A percentile compares a stretch with the other conserved stretches of the same genome.
Conservation (phyloP, 2,329 filamentous ascomycete species). For the Diaporthe sp. region DNA sequence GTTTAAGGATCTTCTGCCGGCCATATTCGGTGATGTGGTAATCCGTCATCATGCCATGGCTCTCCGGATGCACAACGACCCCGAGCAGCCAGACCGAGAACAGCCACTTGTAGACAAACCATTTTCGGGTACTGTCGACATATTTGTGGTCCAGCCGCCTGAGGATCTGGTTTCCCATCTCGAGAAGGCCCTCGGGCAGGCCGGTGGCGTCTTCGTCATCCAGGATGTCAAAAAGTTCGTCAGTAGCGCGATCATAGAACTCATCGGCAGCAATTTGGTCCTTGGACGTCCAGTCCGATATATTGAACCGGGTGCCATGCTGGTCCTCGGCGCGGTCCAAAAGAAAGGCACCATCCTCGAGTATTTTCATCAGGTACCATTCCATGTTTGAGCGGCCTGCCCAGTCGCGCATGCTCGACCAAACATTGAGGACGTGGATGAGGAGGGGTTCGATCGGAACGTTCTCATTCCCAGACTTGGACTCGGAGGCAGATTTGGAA, state of each 20-base stretch:
- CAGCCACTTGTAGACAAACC: conserved; percentile 91
- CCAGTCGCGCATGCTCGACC: conserved; percentile 90
- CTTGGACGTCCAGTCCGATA: conserved; percentile 80
- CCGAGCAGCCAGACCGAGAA: conserved; percentile 89
- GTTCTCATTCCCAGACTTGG: conserved; percentile 71
- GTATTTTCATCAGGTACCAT: conserved; percentile 93
- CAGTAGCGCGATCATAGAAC: conserved; percentile 87
- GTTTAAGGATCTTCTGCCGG: conserved; percentile 83
- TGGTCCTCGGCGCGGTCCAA: conserved; percentile 88
- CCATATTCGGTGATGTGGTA: conserved; percentile 95
- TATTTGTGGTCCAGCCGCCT: conserved; percentile 80
- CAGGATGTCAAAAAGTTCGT: conserved; percentile 86
- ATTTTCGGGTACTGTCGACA: conserved; percentile 82
- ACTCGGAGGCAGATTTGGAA: conserved; percentile 79
- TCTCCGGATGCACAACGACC: conserved; percentile 91
- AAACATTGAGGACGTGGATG: conserved; percentile 87
- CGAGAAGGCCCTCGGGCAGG: conserved; percentile 87
- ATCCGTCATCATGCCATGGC: conserved; percentile 81
- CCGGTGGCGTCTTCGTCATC: conserved; percentile 87
- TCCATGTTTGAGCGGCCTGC: conserved; percentile 90
- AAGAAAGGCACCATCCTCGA: conserved; percentile 93
- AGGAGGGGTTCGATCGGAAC: conserved; percentile 77
- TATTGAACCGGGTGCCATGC: conserved; percentile 77
- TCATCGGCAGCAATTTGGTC: conserved; percentile 87
- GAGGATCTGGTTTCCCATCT: conserved; percentile 87